Conservation (phyloP, 2,329 filamentous ascomycete species). For the Nemania abortiva region DNA sequence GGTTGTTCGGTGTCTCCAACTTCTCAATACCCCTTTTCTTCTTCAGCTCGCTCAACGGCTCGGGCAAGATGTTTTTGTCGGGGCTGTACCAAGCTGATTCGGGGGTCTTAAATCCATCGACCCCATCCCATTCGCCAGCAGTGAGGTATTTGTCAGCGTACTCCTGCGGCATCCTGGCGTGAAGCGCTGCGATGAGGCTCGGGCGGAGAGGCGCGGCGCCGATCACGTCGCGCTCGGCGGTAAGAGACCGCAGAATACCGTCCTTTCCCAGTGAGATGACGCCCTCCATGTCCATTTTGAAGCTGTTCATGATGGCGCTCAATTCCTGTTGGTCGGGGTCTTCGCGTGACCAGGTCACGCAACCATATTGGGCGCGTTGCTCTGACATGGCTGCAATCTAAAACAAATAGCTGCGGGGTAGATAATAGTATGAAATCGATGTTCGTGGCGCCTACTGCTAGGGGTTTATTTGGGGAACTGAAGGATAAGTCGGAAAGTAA, state of each 20-base stretch:
- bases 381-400: no score
- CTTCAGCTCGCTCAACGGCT: slow-evolving; percentile 17
- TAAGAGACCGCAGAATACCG: slow-evolving; percentile 24
- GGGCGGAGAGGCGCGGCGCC: slow-evolving; percentile 23
- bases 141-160: not conserved
- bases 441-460: no score
- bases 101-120: slow-evolving; percentile 21
- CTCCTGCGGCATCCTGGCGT: slow-evolving; percentile 16
- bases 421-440: no score
- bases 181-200: slow-evolving; percentile 22
- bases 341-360: slow-evolving; percentile 5
- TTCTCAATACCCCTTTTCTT: not conserved
- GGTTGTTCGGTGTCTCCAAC: no score
- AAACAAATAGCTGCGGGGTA: no score
- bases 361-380: no score
- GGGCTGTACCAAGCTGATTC: slow-evolving; percentile 22
- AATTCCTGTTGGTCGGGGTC: slow-evolving; percentile 23
- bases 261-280: slow-evolving; percentile 24
- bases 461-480: no score
- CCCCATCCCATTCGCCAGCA: slow-evolving; percentile 16
- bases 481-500: no score
- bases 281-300: slow-evolving; percentile 19
- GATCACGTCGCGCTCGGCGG: slow-evolving; percentile 22
- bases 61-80: slow-evolving; percentile 22
- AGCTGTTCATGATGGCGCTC: slow-evolving; percentile 14